Evolutionary conservation across 2,329 filamentous ascomycete genomes (phyloP).

Genomic region (Dothidotthia symphoricarpi): DNA sequence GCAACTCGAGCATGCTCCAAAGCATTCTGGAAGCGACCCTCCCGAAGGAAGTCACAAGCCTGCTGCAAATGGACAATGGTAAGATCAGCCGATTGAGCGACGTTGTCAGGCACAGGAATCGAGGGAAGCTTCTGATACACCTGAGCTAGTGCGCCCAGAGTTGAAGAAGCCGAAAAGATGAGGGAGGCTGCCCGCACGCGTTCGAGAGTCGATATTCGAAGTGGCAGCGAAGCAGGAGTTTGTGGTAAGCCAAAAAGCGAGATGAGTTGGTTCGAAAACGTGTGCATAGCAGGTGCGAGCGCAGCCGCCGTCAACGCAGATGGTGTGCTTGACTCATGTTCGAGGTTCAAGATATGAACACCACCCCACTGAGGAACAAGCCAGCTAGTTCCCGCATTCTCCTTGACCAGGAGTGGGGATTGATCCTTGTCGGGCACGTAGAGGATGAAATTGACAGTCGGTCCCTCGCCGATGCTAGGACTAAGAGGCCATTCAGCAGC

Average conservation of each 20-base stretch:
- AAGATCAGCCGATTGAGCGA: slow-evolving; percentile 79
- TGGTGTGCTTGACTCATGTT: slow-evolving; percentile 33
- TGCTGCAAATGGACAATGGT: slow-evolving; percentile 75
- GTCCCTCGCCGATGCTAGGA: slow-evolving; percentile 87
- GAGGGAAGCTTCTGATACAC: slow-evolving; percentile 77
- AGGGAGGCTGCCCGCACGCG: slow-evolving; percentile 84
- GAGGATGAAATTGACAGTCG: slow-evolving; percentile 93
- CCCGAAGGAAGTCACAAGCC: slow-evolving; percentile 68
- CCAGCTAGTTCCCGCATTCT: slow-evolving; percentile 71
- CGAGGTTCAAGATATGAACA: slow-evolving; percentile 66
- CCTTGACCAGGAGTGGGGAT: slow-evolving; percentile 60
- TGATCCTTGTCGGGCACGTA: slow-evolving; percentile 74
- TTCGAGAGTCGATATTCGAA: slow-evolving; percentile 79
- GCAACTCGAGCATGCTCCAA: slow-evolving; percentile 79
- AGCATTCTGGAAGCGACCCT: slow-evolving; percentile 62
- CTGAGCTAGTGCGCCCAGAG: slow-evolving; percentile 86
- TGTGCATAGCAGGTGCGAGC: slow-evolving; percentile 78
- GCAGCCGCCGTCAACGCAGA: slow-evolving; percentile 61
- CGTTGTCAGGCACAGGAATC: slow-evolving; percentile 85
- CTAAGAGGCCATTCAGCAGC: slow-evolving; percentile 96
- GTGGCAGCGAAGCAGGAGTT: slow-evolving; percentile 72
- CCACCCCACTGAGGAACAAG: slow-evolving; percentile 95
- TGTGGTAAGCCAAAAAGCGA: slow-evolving; percentile 83
- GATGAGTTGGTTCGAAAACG: slow-evolving; percentile 86
- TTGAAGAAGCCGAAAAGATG: slow-evolving; percentile 85